Evolutionary conservation across 1,139 yeast genomes (phyloP), one percentile per base, ranked within the genome.

Genomic region (Pichia sp.): DNA sequence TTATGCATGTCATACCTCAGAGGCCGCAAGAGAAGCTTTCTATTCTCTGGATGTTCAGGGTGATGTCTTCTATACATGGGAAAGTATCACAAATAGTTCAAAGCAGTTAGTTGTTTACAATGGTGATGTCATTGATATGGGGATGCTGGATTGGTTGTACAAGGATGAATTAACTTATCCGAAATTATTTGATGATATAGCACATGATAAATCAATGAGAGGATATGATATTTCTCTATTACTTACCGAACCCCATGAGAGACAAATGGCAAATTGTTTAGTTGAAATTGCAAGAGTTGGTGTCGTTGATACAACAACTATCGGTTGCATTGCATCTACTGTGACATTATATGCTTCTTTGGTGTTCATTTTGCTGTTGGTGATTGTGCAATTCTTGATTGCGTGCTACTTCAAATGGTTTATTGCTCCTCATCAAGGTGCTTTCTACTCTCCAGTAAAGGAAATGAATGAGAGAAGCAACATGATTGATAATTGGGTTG

Each of bases 301-400:
- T 18, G 77, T 75, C 32, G 75, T 91, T 38, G 97, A 91, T 56
- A 76, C 93, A 1, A 87, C 85, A 38, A 77, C 95, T 11, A 77
- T 91, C 52, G 98, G 98, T n/a, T 91, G 98, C 62, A 78, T 91
- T 58, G 95, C 96, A 0, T 85, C 96, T 1, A 67, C 74, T 44
- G 77, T 87, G 32, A 96, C 88, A 2, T 69, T 91, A 44, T 75
- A 77, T 49, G 72, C 81, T 13, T 83, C 96, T 0, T 69, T 91
- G 53, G 79, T 83, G 11, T 85, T 91, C 58, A 88, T 91, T 52
- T 68, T 91, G 41, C 72, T 94, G 1, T 75, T 88, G 40, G 94
- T 87, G 21, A 58, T 76, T 28, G 66, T 69, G 31, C 88, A 87
- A 62, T 91, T 91, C 52, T 40, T 81, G 14, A 67, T 88, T 62